These are phyloP conservation scores for Daedalea quercina DNA, from an alignment of 768 basidiomycete genomes.

Conservation along the genomic window DNA sequence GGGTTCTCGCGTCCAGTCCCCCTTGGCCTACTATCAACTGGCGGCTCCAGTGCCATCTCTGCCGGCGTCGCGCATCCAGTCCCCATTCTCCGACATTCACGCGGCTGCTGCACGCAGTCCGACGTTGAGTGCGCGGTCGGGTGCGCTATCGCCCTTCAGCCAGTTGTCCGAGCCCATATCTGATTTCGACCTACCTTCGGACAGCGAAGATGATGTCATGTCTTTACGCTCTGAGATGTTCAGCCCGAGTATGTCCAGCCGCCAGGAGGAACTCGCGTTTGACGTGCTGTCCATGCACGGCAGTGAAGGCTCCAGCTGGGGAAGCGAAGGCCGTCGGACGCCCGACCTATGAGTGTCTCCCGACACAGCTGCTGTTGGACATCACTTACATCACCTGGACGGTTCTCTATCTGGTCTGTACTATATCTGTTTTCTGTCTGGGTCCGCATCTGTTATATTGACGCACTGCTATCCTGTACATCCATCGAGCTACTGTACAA, in stretches of 20 bases:
- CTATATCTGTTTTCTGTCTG: not conserved
- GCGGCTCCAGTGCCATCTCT: not conserved
- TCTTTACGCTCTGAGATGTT: conserved; percentile 22
- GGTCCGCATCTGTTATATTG: not conserved
- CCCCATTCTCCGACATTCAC: conserved; percentile 18
- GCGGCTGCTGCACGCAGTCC: conserved; percentile 10
- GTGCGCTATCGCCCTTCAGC: conserved; percentile 8
- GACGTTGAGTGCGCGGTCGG: conserved; percentile 4
- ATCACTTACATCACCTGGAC: too few species aligned
- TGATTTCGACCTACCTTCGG: conserved; percentile 13
- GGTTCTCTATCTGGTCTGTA: not conserved
- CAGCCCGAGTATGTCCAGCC: conserved; percentile 4
- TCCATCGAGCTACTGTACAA: not conserved
- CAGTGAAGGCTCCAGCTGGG: conserved; percentile 19
- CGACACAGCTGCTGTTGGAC: not conserved
- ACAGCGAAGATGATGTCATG: conserved; percentile 16
- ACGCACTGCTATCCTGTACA: not conserved
- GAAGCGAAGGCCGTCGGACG: conserved; percentile 18
- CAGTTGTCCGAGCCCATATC: conserved; percentile 12
- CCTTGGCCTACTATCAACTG: not conserved
- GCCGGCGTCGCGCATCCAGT: conserved; percentile 9
- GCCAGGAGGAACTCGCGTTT: conserved; percentile 6
- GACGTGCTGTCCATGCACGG: conserved; percentile 13
- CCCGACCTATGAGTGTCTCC: conserved; percentile 8
- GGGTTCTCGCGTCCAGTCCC: not conserved